Conservation (phyloP, 768 basidiomycete species). For the Lepiota venenata region DNA sequence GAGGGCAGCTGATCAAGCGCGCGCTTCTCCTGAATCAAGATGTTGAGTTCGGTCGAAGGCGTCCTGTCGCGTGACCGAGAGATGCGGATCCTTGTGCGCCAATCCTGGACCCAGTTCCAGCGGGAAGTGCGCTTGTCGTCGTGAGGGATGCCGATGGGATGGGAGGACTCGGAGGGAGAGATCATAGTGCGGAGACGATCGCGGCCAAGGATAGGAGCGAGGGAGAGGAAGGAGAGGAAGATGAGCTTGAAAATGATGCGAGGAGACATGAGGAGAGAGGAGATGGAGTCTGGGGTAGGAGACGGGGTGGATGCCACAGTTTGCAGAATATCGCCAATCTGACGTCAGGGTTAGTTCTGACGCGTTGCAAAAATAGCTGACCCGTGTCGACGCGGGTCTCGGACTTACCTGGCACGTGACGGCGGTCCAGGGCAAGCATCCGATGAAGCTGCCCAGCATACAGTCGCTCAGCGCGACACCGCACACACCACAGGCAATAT, state of each 20-base stretch:
- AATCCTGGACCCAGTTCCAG: constrained; percentile 69
- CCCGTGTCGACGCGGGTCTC: constrained; percentile 17
- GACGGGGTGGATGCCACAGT: constrained; percentile 73
- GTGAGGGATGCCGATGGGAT: background rate
- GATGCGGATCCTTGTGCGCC: constrained; percentile 58
- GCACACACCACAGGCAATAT: constrained; percentile 92
- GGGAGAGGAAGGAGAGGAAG: constrained; percentile 77
- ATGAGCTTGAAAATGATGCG: constrained; percentile 81
- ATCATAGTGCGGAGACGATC: constrained; percentile 62
- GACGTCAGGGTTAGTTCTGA: constrained; percentile 19
- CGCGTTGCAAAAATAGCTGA: constrained; percentile 15
- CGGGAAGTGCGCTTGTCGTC: constrained; percentile 28
- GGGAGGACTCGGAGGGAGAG: constrained; percentile 22
- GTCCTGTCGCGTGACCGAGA: constrained; percentile 43
- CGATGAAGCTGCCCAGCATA: constrained; percentile 79
- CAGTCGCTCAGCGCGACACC: constrained; percentile 76
- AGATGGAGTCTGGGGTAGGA: constrained; percentile 73
- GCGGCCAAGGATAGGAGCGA: constrained; percentile 82
- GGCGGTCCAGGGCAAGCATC: constrained; percentile 84
- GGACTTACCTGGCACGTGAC: constrained; percentile 80
- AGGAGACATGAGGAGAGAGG: constrained; percentile 81
- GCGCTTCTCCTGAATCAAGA: constrained; percentile 56
- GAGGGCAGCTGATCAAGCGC: constrained; percentile 38
- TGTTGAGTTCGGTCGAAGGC: constrained; percentile 42
- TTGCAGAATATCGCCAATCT: constrained; percentile 88